These are phyloP conservation scores for Capronia americana DNA, from an alignment of 2,329 filamentous ascomycete genomes.

Conservation along the genomic window DNA sequence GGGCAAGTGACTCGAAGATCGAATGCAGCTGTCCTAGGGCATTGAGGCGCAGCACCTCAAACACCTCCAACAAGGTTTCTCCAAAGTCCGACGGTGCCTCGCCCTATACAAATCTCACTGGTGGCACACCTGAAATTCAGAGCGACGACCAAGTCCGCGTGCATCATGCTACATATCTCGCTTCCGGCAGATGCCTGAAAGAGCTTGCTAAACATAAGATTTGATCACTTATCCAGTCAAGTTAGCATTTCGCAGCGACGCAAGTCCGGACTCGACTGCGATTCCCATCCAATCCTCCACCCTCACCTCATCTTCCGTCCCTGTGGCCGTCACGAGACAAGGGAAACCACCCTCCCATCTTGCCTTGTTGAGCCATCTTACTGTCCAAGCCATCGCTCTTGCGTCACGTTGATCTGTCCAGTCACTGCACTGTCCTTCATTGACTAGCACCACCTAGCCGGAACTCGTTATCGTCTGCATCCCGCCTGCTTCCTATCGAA, in stretches of 20 bases:
- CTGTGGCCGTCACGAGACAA: constrained; percentile 29
- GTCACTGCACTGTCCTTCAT: constrained; percentile 17
- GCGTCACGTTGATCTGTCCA: constrained; percentile 27
- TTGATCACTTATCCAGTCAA: constrained; percentile 20
- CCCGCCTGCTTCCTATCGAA: constrained; percentile 29
- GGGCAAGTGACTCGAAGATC: constrained; percentile 13
- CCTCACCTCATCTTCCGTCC: constrained; percentile 22
- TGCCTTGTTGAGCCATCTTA: constrained; percentile 24
- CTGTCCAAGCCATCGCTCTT: constrained; percentile 29
- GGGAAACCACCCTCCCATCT: constrained; percentile 7
- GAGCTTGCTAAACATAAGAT: constrained; percentile 11
- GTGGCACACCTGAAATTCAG: background rate
- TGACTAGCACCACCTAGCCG: constrained; percentile 6
- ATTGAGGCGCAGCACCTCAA: constrained; percentile 8
- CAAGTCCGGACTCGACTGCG: constrained; percentile 5
- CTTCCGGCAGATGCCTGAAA: constrained; percentile 21
- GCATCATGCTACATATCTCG: constrained; percentile 12
- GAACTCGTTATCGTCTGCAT: constrained; percentile 20
- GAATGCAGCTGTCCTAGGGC: constrained; percentile 1
- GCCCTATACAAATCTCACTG: constrained; percentile 13
- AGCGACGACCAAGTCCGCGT: constrained; percentile 7
- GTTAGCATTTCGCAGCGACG: constrained; percentile 8
- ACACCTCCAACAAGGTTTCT: constrained; percentile 10
- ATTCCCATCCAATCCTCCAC: constrained; percentile 16
- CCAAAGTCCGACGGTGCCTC: constrained; percentile 1